Percentiles rank a stretch among this genome's conserved stretches.
Conservation (phyloP, 345 rosid genomes). For the Aegle marmelos region DNA sequence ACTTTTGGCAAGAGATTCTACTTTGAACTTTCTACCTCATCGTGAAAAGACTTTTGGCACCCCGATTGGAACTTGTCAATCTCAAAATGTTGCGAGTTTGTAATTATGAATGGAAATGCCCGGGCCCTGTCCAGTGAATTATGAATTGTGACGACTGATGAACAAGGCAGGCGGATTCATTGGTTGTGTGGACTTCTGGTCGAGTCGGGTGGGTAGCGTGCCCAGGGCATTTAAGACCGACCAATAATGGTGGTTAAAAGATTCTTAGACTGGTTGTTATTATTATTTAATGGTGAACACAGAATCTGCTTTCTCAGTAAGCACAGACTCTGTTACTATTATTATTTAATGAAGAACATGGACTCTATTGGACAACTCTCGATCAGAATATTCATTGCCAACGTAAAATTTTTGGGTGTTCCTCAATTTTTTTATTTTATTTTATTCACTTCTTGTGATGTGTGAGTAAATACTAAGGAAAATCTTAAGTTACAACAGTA, state of each 20-base stretch:
- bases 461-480: too few relatives aligned
- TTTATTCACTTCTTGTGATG: too few relatives aligned
- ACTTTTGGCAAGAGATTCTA: constrained; percentile 6
- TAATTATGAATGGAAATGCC: background rate
- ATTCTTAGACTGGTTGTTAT: background rate
- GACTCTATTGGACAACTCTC: too few relatives aligned
- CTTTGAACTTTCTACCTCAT: background rate
- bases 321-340: too few relatives aligned
- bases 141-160: background rate
- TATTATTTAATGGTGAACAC: background rate
- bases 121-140: background rate
- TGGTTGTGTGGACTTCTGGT: background rate
- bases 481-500: too few relatives aligned
- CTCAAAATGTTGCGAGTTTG: too few relatives aligned
- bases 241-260: background rate
- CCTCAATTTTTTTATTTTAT: too few relatives aligned
- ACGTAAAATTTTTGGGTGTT: too few relatives aligned
- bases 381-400: too few relatives aligned
- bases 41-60: background rate
- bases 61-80: background rate
- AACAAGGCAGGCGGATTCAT: background rate
- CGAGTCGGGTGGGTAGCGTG: background rate
- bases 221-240: background rate
- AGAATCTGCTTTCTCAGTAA: background rate
- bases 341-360: too few relatives aligned